Conservation (phyloP, 805 yeast species). For the Candida dendrica region DNA sequence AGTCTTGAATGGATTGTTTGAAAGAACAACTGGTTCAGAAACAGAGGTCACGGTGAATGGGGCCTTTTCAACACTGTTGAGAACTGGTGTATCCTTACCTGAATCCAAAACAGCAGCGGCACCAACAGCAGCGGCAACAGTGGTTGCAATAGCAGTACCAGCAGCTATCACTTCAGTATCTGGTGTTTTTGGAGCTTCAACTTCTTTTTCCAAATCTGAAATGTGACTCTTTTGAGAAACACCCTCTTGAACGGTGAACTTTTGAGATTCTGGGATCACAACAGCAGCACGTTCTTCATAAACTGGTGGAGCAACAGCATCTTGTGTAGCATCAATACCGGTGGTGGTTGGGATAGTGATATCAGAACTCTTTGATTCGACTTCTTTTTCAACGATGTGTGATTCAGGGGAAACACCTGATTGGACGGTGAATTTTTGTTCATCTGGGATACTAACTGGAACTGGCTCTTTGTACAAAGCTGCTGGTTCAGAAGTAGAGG, state of each 20-base stretch:
- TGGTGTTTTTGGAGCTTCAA: too few relatives aligned
- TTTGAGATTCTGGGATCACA: not conserved
- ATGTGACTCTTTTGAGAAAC: not conserved
- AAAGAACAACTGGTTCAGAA: not conserved
- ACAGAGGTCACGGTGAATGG: not conserved
- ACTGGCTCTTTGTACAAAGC: constrained; percentile 7
- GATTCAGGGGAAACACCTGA: constrained; percentile 5
- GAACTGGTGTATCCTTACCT: not conserved
- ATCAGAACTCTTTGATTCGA: too few relatives aligned
- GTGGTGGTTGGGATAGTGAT: not conserved
- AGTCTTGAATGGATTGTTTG: not conserved
- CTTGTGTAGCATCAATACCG: not conserved
- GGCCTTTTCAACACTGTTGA: not conserved
- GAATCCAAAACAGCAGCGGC: not conserved
- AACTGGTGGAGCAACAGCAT: not conserved
- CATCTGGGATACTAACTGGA: constrained; percentile 14
- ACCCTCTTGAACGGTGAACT: not conserved
- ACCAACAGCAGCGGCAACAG: not conserved
- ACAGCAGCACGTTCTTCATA: not conserved
- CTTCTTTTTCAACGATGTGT: not conserved
- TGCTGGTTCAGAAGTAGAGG: not conserved
- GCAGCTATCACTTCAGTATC: too few relatives aligned
- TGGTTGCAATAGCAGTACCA: not conserved
- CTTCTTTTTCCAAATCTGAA: not conserved
- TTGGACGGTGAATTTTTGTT: constrained; percentile 13